Base-by-base conservation (phyloP, 164 flowering plant genomes). In the Aristolochia fimbriata region DNA sequence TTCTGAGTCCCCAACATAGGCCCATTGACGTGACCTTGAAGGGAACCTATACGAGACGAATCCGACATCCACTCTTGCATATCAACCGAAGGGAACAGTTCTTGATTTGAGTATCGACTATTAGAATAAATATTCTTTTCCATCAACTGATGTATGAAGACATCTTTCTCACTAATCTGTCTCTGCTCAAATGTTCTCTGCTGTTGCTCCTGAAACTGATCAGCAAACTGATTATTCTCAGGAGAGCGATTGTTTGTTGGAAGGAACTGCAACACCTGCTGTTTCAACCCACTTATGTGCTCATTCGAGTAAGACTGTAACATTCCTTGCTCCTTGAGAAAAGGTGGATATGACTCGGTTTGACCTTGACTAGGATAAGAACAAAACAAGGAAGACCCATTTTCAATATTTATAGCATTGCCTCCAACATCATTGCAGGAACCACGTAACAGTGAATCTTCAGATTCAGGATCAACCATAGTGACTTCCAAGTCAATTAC, bases 61-160 rank as follows among this genome's bases (percentile, higher is more conserved):
- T 71, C 69, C 4, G 63, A 61, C 63, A 73, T 65, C 94, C 87
- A 88, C 60, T 80, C 84, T 53, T 75, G 81, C 72, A 65, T n/a
- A 51, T 62, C 64, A 7, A 69, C 63, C 2, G 74, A 19, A 4
- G 58, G 51, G 55, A 80, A 65, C n/a, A 67, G 69, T 41, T 77
- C 84, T 64, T 75, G 87, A 71, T 74, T 73, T 19, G 73, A 31
- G 62, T 63, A 76, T 54, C 81, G 62, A 52, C 78, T 81, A 62
- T 73, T 72, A 10, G 79, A 51, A 50, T 66, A 79, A n/a, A n/a
- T n/a, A n/a, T n/a, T n/a, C n/a, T n/a, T n/a, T n/a, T n/a, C n/a
- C n/a, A n/a, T n/a, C n/a, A n/a, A n/a, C n/a, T n/a, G n/a, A n/a
- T n/a, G n/a, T n/a, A n/a, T n/a, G n/a, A n/a, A n/a, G n/a, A n/a